Conservation (phyloP, 495 filamentous ascomycete genomes). For the Tuber magnatum region DNA sequence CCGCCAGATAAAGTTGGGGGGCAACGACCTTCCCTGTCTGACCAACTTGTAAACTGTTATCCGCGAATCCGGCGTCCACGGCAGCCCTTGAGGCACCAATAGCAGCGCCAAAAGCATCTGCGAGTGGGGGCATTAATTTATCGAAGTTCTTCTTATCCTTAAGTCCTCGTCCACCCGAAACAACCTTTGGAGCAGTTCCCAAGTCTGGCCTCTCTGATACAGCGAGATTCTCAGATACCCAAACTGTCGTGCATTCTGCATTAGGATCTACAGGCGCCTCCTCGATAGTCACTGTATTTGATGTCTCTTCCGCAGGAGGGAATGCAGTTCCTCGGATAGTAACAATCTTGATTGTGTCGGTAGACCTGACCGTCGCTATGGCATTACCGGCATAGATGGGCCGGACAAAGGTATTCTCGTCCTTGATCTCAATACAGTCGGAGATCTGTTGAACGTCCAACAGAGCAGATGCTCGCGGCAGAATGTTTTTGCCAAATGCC, state of each 20-base stretch:
- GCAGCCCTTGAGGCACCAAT: conserved; percentile 91
- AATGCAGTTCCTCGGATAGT: conserved; percentile 93
- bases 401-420: conserved; percentile 90
- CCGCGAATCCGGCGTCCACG: conserved; percentile 96
- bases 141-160: conserved; percentile 98
- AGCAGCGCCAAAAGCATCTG: conserved; percentile 83
- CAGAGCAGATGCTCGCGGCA: conserved; percentile 92
- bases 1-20: conserved; percentile 88
- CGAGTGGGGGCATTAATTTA: conserved; percentile 78
- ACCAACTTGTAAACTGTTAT: conserved; percentile 96
- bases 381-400: conserved; percentile 98
- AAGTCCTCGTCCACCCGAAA: conserved; percentile 87
- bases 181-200: conserved; percentile 75
- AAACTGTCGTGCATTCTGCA: conserved; percentile 62
- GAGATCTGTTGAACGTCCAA: conserved; percentile 89
- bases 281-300: conserved; percentile 53
- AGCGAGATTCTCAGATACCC: conserved; percentile 87
- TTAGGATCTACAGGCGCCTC: conserved; percentile 64
- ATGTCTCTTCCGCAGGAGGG: conserved; percentile 50
- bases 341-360: conserved; percentile 76
- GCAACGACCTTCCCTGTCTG: conserved; percentile 98
- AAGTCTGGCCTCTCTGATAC: conserved; percentile 94
- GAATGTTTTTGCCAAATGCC: conserved; percentile 90
- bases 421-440: conserved; percentile 78
- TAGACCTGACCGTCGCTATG: conserved; percentile 90